These are phyloP conservation scores for Pholiota conissans DNA, from an alignment of 768 basidiomycete genomes.

Conservation along the genomic window DNA sequence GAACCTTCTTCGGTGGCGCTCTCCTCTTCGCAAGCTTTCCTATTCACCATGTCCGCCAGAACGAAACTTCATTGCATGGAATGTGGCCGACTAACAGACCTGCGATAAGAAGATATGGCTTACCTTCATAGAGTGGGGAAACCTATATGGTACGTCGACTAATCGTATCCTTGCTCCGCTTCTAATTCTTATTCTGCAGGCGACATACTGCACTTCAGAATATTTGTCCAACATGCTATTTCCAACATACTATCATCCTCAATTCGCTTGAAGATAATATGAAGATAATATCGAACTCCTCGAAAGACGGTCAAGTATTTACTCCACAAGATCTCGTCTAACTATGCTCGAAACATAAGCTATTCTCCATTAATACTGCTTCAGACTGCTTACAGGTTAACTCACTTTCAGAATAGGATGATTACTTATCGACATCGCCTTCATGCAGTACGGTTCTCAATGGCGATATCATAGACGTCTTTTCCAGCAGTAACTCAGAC, in stretches of 20 bases:
- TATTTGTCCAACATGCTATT: too few relatives aligned
- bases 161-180: too few relatives aligned
- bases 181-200: too few relatives aligned
- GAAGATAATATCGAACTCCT: slow-evolving; percentile 25
- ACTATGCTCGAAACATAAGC: slow-evolving; percentile 6
- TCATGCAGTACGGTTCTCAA: slow-evolving; percentile 26
- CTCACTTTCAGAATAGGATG: slow-evolving; percentile 28
- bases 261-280: slow-evolving; percentile 20
- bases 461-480: slow-evolving; percentile 31
- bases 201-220: slow-evolving; percentile 22
- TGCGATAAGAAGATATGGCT: background rate
- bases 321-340: slow-evolving; percentile 21
- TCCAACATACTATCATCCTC: slow-evolving; percentile 22
- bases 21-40: background rate
- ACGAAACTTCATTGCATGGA: background rate
- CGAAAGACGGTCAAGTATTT: slow-evolving; percentile 22
- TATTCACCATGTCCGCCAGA: background rate
- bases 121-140: background rate
- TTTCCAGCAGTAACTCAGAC: slow-evolving; percentile 26
- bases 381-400: background rate
- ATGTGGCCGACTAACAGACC: background rate
- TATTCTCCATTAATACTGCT: too few relatives aligned
- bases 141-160: background rate
- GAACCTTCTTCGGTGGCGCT: background rate
- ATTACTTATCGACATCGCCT: slow-evolving; percentile 24